Evolutionary conservation across 306 rosid species (phyloP), one percentile per base, ranked within the genome.

Genomic region (Rosa lucieae): DNA sequence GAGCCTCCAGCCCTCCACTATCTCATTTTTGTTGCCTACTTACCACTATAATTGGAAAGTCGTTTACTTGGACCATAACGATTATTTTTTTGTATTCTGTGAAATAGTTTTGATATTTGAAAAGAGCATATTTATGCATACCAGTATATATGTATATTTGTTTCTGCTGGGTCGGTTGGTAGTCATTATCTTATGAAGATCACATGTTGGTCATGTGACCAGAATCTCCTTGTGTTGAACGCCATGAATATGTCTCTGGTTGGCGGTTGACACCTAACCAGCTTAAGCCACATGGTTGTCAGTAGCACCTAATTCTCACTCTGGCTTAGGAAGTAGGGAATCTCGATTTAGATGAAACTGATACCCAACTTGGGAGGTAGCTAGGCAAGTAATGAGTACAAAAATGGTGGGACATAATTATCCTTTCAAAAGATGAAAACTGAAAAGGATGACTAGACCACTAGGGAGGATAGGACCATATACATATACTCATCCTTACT

Each of bases 151-250:
- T 39, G 49, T 67, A 2, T 67, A 3, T 67, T 37, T 67, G 48
- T 42, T 35, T 26, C 26, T 5, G 73, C 63, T 69, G 78, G 75
- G 78, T 47, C 71, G n/a, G 71, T 21, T 43, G 23, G 44, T 8
- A 20, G 76, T 70, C 74, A 23, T 77, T 74, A 42, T 77, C 72
- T 49, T 69, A 70, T 23, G 5, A 8, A 17, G 11, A 20, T 58
- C 70, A 37, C 79, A 42, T 81, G 44, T 47, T 67, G 52, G 29
- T 52, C 80, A 74, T 72, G 78, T 78, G 85, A 78, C 13, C 20
- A 66, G 39, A 23, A 63, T 77, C 78, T 1, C 35, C 35, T 76
- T 58, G 18, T 55, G 49, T 73, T 55, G 46, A 71, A 67, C 10
- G 18, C 52, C 75, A 67, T 46, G 40, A 43, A 55, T 39, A 37